phyloP scores from a whole-genome alignment of 2,329 filamentous ascomycete genomes.

The Reticulascus tulasneorum region DNA sequence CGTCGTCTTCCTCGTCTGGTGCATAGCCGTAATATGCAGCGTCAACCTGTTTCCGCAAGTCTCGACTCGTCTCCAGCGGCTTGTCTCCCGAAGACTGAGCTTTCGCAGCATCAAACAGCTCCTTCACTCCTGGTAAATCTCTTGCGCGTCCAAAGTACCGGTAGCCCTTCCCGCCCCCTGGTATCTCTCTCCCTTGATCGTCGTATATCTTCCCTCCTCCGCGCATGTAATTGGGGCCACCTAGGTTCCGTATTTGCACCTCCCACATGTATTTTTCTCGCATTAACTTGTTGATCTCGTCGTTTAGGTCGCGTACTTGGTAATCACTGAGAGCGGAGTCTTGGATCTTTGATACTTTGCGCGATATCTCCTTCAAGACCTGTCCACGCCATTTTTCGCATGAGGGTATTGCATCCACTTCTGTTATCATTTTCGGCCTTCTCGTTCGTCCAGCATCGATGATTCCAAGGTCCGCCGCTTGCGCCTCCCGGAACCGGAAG shows the following conservation, averaged over 20 bases:
- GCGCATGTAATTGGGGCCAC: slow-evolving; percentile 96
- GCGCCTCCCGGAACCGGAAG: slow-evolving; percentile 97
- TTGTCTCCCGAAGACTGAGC: slow-evolving; percentile 55
- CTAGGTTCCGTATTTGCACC: slow-evolving; percentile 88
- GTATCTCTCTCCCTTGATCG: slow-evolving; percentile 68
- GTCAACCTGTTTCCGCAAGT: slow-evolving; percentile 74
- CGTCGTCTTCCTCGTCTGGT: slow-evolving; percentile 84
- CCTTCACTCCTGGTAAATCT: slow-evolving; percentile 92
- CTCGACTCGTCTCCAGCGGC: slow-evolving; percentile 63
- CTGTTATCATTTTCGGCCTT: slow-evolving; percentile 86
- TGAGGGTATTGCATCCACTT: slow-evolving; percentile 74
- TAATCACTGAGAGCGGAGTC: slow-evolving; percentile 88
- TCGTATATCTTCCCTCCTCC: slow-evolving; percentile 67
- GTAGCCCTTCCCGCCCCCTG: slow-evolving; percentile 81
- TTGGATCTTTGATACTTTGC: slow-evolving; percentile 95
- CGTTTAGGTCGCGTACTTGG: slow-evolving; percentile 96
- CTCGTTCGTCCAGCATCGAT: slow-evolving; percentile 88
- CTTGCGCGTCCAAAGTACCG: slow-evolving; percentile 87
- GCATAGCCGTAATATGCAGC: slow-evolving; percentile 96
- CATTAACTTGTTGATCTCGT: slow-evolving; percentile 99
- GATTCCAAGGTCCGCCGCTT: slow-evolving; percentile 93
- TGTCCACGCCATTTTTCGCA: slow-evolving; percentile 99
- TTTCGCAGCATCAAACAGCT: slow-evolving; percentile 77
- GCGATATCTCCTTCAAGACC: slow-evolving; percentile 92
- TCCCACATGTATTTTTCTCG: slow-evolving; percentile 99